Base-by-base conservation (phyloP, 75 land plant species). In the Azolla pinnata region DNA sequence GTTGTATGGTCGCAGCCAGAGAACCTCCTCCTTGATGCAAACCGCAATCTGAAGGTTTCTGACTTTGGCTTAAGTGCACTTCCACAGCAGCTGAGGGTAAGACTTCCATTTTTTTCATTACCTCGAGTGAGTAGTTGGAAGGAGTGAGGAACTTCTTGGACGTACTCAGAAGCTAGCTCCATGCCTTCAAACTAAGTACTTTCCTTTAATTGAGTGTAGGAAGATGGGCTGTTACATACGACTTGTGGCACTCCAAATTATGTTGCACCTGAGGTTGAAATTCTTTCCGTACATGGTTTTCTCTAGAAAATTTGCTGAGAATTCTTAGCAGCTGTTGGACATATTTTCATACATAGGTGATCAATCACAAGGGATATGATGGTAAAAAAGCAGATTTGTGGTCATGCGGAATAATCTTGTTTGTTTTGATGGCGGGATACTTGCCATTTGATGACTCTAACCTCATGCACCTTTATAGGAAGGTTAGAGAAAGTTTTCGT, bases 241-340 rank as follows among this genome's bases (percentile, higher is more conserved):
- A 79, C 79, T 14, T 83, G 86, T 65, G 87, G 87, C 7, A 76
- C 83, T 24, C 85, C 85, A 42, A 81, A 78, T 14, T 82, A 82
- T 30, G 79, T 75, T 9, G 66, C 87, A 28, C 87, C 87, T 23
- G 83, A 84, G 61, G 77, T 84, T 12, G 7, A 47, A 47, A 47
- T 3, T 47, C 20, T 18, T 18, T 35, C 10, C 12, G 50, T 47
- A 9, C 50, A 12, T 9, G 50, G 20, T 3, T 4, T 52, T 3
- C 2, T 46, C 17, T 17, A 46, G 49, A 46, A 4, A 18, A 23
- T 4, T 3, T 2, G 49, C 17, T 46, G 4, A 46, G 23, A 46
- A 18, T 46, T 46, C 2, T 18, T 46, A 23, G n/a, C 17, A 18
- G 12, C 21, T 46, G 2, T 46, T 18, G 49, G 2, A 14, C 17